These are phyloP conservation scores for Nepenthes mirabilis DNA, from an alignment of 148 eudicot species.

Conservation along the genomic window DNA sequence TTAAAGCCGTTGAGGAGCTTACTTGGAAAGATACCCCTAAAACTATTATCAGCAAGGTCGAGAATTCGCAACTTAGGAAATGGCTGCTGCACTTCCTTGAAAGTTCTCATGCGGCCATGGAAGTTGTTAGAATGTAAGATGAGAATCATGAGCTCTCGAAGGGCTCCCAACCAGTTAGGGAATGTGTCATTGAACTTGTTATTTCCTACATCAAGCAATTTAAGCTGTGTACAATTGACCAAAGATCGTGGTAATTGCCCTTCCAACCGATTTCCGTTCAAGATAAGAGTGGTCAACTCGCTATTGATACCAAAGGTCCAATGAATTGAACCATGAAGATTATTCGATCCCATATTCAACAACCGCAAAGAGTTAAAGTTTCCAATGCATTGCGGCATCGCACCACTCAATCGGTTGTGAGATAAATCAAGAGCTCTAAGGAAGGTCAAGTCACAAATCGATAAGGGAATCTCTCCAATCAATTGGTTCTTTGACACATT, in stretches of 20 bases:
- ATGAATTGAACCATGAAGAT: conserved; percentile 12
- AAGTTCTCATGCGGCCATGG: background rate
- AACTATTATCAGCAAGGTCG: conserved; percentile 12
- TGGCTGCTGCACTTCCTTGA: background rate
- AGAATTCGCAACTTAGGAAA: conserved; percentile 5
- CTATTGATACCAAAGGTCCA: background rate
- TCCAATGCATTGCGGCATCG: conserved; percentile 12
- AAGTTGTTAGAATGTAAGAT: conserved; percentile 2
- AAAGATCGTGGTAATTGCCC: conserved; percentile 9
- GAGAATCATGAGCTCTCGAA: background rate
- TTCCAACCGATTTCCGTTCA: conserved; percentile 6
- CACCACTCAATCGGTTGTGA: conserved; percentile 10
- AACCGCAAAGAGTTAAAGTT: background rate
- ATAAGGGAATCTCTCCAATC: conserved; percentile 12
- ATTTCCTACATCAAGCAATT: conserved; percentile 5
- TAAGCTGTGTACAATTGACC: background rate
- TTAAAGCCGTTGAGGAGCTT: conserved; percentile 1
- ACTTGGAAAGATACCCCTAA: conserved; percentile 6
- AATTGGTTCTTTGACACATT: background rate
- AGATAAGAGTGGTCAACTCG: background rate
- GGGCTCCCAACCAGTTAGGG: conserved; percentile 5
- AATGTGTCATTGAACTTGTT: conserved; percentile 7
- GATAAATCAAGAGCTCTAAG: conserved; percentile 13
- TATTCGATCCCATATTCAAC: conserved; percentile 8
- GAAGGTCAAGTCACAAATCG: conserved; percentile 17